These are phyloP conservation scores for Termitomyces titanicus DNA, from an alignment of 768 basidiomycete genomes.

Conservation along the genomic window DNA sequence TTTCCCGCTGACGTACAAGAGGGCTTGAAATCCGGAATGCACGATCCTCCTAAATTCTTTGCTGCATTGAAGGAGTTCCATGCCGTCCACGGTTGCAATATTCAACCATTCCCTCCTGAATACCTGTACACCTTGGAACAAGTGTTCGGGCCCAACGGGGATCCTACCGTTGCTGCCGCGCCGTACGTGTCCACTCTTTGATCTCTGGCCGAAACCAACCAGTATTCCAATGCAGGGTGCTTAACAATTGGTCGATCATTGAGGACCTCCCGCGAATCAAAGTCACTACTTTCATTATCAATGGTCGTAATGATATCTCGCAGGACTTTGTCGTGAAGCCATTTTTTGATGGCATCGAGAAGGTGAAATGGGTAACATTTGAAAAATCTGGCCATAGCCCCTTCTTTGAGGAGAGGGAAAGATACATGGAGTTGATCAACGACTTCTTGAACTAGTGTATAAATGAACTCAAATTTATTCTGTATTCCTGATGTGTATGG, in stretches of 20 bases:
- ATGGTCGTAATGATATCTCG: slow-evolving; percentile 37
- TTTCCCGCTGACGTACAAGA: neutral
- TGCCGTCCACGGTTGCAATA: slow-evolving; percentile 19
- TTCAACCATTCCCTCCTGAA: slow-evolving; percentile 21
- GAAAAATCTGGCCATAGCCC: slow-evolving; percentile 40
- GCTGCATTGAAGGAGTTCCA: slow-evolving; percentile 21
- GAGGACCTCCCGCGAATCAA: slow-evolving; percentile 27
- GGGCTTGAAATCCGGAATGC: slow-evolving; percentile 13
- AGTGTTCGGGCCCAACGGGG: slow-evolving; percentile 21
- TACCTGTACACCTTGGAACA: slow-evolving; percentile 3
- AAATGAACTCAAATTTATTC: too few relatives aligned
- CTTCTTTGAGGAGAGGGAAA: slow-evolving; percentile 38
- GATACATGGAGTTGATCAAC: slow-evolving; percentile 32
- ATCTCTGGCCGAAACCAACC: neutral
- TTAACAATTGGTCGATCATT: slow-evolving; percentile 43
- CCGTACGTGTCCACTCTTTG: slow-evolving; percentile 16
- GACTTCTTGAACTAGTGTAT: slow-evolving; percentile 24
- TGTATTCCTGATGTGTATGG: too few relatives aligned
- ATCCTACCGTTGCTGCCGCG: slow-evolving; percentile 22
- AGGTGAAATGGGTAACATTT: slow-evolving; percentile 42
- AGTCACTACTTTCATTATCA: slow-evolving; percentile 36
- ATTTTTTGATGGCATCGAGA: slow-evolving; percentile 32
- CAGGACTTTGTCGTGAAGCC: slow-evolving; percentile 35
- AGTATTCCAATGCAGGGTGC: slow-evolving; percentile 1
- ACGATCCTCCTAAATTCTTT: slow-evolving; percentile 12